Evolutionary conservation across 805 yeast species (phyloP), one percentile per base, ranked within the genome.

Genomic region (Jamesozyma gamospora): DNA sequence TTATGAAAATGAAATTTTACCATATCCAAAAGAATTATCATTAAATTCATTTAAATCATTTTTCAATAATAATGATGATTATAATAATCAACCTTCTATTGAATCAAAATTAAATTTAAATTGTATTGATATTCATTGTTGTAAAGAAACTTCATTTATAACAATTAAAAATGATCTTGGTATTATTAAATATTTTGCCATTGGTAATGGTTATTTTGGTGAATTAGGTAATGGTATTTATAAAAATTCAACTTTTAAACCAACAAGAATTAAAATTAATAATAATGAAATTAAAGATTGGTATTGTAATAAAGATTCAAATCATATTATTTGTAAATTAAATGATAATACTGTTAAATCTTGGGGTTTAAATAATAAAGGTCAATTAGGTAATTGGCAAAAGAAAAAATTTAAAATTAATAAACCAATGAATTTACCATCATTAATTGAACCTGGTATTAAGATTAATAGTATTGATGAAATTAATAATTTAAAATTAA

Each of bases 171-270:
- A 57, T 32, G 39, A 57, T 26, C 39, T 45, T 10, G 47, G 43
- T n/a, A 49, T 46, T 9, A n/a, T 10, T 7, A 40, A 36, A 32
- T 32, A 36, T 29, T 67, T 81, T 47, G 69, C 85, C 3, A 79
- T 87, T 65, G 98, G 98, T 16, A 77, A 78, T 52, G 95, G 96
- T 4, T 57, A 81, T 38, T 71, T 74, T 51, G 98, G 97, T 14
- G 94, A 86, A 61, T 66, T 87, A 40, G 98, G 96, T 18, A 72
- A 74, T 34, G 86, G 85, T 13, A 70, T 79, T 41, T 87, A 70
- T 57, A 63, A 79, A 28, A 95, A 87, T 58, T 79, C 83, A 14
- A 82, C 79, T 53, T 65, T 74, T 15, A 70, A 70, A 35, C 95
- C 96, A 6, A 64, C 72, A 15, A 72, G 72, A 32, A 56, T 88